phyloP scores from a whole-genome alignment of 1,284 basidiomycete species.

The Coriolopsis trogii region DNA sequence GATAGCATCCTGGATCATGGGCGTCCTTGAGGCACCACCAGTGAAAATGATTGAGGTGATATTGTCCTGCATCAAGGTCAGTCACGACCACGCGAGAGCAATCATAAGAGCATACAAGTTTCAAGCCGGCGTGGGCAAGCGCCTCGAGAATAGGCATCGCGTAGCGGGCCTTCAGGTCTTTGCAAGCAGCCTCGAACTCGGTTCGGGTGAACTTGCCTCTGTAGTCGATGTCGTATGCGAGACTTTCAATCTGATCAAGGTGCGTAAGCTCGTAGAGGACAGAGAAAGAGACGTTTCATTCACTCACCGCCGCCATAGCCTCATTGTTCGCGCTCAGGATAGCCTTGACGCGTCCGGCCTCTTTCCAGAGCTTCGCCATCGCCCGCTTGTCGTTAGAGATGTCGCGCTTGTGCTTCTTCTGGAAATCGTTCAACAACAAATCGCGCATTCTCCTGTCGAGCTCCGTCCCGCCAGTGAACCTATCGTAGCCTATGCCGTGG shows the following conservation, averaged over 20 bases:
- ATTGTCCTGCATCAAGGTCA: slow-evolving; percentile 50
- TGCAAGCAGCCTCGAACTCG: slow-evolving; percentile 75
- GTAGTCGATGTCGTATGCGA: slow-evolving; percentile 92
- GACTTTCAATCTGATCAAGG: slow-evolving; percentile 74
- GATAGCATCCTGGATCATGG: slow-evolving; percentile 88
- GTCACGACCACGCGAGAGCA: neutral
- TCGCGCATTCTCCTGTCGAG: slow-evolving; percentile 87
- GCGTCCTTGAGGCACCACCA: slow-evolving; percentile 89
- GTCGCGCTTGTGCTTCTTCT: slow-evolving; percentile 65
- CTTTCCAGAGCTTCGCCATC: slow-evolving; percentile 93
- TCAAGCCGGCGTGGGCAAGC: slow-evolving; percentile 68
- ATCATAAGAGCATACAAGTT: slow-evolving; percentile 45
- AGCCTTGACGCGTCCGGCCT: slow-evolving; percentile 89
- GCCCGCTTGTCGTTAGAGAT: slow-evolving; percentile 79
- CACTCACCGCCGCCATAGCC: slow-evolving; percentile 67
- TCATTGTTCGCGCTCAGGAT: slow-evolving; percentile 94
- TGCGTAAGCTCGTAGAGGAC: slow-evolving; percentile 9
- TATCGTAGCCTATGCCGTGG: slow-evolving; percentile 81
- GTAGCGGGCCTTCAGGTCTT: slow-evolving; percentile 66
- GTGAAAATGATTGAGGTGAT: slow-evolving; percentile 90
- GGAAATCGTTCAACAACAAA: slow-evolving; percentile 78
- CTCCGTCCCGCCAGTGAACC: slow-evolving; percentile 78
- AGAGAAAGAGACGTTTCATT: neutral
- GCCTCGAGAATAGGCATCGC: slow-evolving; percentile 81
- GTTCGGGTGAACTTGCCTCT: slow-evolving; percentile 76